Base-by-base conservation (phyloP, 108 stramenopile genomes). In the Phaeodactylum tricornutum region DNA sequence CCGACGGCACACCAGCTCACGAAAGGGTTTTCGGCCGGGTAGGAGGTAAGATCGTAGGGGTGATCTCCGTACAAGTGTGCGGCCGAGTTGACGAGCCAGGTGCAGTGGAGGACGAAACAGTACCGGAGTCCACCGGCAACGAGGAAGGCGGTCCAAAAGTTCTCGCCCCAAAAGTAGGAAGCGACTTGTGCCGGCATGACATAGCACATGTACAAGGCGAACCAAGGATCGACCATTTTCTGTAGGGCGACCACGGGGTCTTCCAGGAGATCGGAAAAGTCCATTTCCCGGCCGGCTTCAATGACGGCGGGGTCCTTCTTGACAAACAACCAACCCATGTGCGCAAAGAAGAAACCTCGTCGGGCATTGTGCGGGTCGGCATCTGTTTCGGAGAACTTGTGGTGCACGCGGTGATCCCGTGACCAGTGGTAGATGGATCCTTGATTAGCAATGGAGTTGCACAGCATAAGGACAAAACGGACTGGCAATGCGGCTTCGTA, bases 321-420 rank as follows among this genome's bases (percentile, higher is more conserved):
- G 29, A 97, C 83, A 48, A 92, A 85, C 17, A 99, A 78, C 98
- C 98, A 99, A 34, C 98, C 98, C 85, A 99, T 96, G 77, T 99
- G 98, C 1, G 98, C 94, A 62, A 92, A 98, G 78, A 98, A 99
- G 73, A 99, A 99, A n/a, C 98, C 98, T 2, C 96, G 78, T 34
- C 71, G 89, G 55, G 98, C 96, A 56, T 98, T 93, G 84, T 99
- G 93, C n/a, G 98, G 98, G 58, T 98, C 98, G 7, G 96, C 95
- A 42, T 94, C 89, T 12, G 94, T 93, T 67, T 98, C 98, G 0
- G 88, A 88, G 63, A 92, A 87, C 70, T 98, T 98, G 90, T 98
- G 98, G 68, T 98, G 98, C 25, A 98, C 98, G 28, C 98, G 84
- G 67, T 94, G 93, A 50, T 94, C 93, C 40, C 93, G 86, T 22